A percentile compares a stretch with the other conserved stretches of the same genome.
Evolutionary conservation across 257 asterid species (phyloP).

Genomic region (Handroanthus guayacan): DNA sequence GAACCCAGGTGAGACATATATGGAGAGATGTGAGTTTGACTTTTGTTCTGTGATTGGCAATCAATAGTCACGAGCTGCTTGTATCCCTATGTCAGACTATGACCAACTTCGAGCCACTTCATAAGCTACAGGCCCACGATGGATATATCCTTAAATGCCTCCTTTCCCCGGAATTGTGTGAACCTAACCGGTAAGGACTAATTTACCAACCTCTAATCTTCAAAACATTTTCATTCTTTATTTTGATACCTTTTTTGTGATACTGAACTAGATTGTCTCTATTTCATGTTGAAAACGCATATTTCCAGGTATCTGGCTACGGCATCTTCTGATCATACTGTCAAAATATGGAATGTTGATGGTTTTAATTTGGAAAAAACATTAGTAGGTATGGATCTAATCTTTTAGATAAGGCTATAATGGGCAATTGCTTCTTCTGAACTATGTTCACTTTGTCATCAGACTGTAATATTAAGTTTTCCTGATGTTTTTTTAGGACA

Average conservation of each 20-base stretch:
- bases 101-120: constrained; percentile 98
- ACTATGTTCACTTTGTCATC: not conserved
- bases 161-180: constrained; percentile 94
- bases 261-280: not conserved
- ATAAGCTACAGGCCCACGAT: constrained; percentile 92
- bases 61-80: not conserved
- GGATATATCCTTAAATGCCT: constrained; percentile 93
- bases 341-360: constrained; percentile 95
- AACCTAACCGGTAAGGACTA: constrained; percentile 75
- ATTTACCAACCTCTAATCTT: constrained; percentile 18
- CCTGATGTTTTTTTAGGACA: constrained; percentile 65
- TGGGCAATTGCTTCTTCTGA: constrained; percentile 1
- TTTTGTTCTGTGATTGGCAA: not conserved
- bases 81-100: constrained; percentile 70
- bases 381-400: constrained; percentile 57
- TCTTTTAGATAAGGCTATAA: not conserved
- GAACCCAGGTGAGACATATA: constrained; percentile 69
- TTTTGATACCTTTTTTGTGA: not conserved
- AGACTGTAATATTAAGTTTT: constrained; percentile 22
- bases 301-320: constrained; percentile 82
- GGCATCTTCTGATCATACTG: constrained; percentile 92
- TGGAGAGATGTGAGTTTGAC: constrained; percentile 11
- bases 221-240: not conserved
- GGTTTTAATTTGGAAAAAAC: constrained; percentile 93
- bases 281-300: not conserved